Evolutionary conservation across 2,329 filamentous ascomycete genomes (phyloP).

Genomic region (Pestalotiopsis fici): DNA sequence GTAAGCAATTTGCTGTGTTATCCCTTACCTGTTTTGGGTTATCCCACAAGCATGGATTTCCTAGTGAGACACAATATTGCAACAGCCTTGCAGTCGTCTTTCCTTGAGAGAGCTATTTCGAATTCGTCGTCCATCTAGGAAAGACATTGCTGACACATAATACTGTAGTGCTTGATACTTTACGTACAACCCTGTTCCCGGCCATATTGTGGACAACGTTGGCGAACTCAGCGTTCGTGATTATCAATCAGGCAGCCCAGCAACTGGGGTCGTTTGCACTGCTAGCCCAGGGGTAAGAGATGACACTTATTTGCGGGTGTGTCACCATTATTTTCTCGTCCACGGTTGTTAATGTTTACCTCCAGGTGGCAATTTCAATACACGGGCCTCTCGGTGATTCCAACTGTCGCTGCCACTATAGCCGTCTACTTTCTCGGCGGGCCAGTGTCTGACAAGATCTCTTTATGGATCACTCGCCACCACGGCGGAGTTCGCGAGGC

Average conservation of each 20-base stretch:
- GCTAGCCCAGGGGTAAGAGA: constrained; percentile 13
- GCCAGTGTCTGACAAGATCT: constrained; percentile 30
- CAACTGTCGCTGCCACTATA: constrained; percentile 14
- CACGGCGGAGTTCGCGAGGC: constrained; percentile 24
- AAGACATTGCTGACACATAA: too few species aligned
- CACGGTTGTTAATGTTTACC: background rate
- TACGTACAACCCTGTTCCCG: constrained; percentile 34
- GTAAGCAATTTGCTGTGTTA: too few species aligned
- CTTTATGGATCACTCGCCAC: constrained; percentile 19
- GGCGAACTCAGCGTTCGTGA: constrained; percentile 12
- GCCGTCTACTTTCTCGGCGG: constrained; percentile 30
- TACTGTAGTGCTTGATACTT: constrained; percentile 23
- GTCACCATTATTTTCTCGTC: background rate
- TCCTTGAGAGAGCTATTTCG: too few species aligned
- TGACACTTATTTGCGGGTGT: background rate
- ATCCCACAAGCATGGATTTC: too few species aligned
- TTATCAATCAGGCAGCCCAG: constrained; percentile 15
- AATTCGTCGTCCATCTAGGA: too few species aligned
- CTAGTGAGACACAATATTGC: too few species aligned
- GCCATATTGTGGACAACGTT: constrained; percentile 33
- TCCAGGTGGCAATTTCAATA: constrained; percentile 14
- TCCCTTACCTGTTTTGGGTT: too few species aligned
- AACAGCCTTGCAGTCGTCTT: too few species aligned
- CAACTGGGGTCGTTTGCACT: constrained; percentile 13
- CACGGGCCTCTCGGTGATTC: constrained; percentile 16